Base-by-base conservation (phyloP, 2,329 filamentous ascomycete genomes). In the Coniella vitis region DNA sequence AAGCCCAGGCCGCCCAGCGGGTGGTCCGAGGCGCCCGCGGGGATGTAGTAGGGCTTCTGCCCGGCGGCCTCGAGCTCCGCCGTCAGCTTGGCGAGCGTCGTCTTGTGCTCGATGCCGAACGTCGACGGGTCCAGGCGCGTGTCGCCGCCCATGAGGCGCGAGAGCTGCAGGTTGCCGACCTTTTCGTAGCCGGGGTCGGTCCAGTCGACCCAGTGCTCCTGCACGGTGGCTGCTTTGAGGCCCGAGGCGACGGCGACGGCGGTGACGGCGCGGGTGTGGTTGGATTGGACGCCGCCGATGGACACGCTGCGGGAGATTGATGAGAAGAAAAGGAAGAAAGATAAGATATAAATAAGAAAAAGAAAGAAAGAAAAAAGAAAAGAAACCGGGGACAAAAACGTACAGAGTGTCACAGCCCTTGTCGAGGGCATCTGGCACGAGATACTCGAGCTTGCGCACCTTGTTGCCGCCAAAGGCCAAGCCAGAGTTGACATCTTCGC, bases 121-220 rank as follows among this genome's bases (percentile, higher is more conserved):
- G 65, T 65, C 0, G 76, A 76, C 0, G 74, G 69, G 58, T 84
- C 78, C 0, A 86, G 71, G 1, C 75, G 68, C 16, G 83, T 74
- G 54, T 86, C 78, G 1, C 79, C 81, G 39, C 77, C 77, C 81
- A 86, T 84, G 19, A 86, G 69, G 1, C 81, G 71, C 3, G 79
- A 82, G 3, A 87, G 72, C 65, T 87, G 81, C 55, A 87, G 82
- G 67, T 87, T 87, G 54, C 84, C 84, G 7, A 84, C 83, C 55
- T 72, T 74, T 17, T 76, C 75, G 60, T 86, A 86, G 8, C 71
- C 74, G 1, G 69, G 63, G 54, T 83, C 79, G 1, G 67, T 61
- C 73, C 76, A 81, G 34, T 81, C 73, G 0, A 86, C 83, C 83
- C 83, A 86, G 60, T 82, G 72, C 65, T 86, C 83, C 63, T 86